These are phyloP conservation scores for Monosporozyma unispora DNA, from an alignment of 805 yeast genomes.

Conservation along the genomic window DNA sequence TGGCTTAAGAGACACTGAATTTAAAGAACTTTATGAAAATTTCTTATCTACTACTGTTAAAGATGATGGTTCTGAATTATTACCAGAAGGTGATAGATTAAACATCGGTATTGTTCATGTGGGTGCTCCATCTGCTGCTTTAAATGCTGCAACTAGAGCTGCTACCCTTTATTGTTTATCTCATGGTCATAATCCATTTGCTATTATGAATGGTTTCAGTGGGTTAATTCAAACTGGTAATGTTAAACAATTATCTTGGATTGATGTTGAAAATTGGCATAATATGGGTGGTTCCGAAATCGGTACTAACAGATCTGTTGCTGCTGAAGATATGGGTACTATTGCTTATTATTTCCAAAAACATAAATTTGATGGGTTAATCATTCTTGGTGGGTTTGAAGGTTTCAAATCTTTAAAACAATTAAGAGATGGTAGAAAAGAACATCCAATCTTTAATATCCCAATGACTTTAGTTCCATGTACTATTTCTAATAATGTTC, in stretches of 20 bases:
- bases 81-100: slow-evolving; percentile 54
- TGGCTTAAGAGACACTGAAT: slow-evolving; percentile 77
- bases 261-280: slow-evolving; percentile 82
- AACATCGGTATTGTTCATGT: slow-evolving; percentile 81
- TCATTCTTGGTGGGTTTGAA: slow-evolving; percentile 94
- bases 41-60: slow-evolving; percentile 61
- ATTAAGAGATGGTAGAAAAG: slow-evolving; percentile 62
- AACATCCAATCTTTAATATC: slow-evolving; percentile 86
- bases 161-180: slow-evolving; percentile 83
- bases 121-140: slow-evolving; percentile 97
- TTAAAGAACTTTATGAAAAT: slow-evolving; percentile 68
- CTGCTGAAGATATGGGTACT: slow-evolving; percentile 77
- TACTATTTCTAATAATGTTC: slow-evolving; percentile 94
- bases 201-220: slow-evolving; percentile 87
- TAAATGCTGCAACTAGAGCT: slow-evolving; percentile 89
- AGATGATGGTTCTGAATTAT: slow-evolving; percentile 50
- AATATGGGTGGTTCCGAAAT: slow-evolving; percentile 90
- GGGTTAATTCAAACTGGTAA: slow-evolving; percentile 89
- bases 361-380: slow-evolving; percentile 76
- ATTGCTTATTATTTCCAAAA: slow-evolving; percentile 91
- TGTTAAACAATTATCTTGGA: slow-evolving; percentile 66
- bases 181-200: slow-evolving; percentile 82
- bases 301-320: slow-evolving; percentile 89
- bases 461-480: slow-evolving; percentile 94
- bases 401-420: slow-evolving; percentile 83